These are phyloP conservation scores for Apiospora saccharicola DNA, from an alignment of 2,329 filamentous ascomycete genomes.

Conservation along the genomic window DNA sequence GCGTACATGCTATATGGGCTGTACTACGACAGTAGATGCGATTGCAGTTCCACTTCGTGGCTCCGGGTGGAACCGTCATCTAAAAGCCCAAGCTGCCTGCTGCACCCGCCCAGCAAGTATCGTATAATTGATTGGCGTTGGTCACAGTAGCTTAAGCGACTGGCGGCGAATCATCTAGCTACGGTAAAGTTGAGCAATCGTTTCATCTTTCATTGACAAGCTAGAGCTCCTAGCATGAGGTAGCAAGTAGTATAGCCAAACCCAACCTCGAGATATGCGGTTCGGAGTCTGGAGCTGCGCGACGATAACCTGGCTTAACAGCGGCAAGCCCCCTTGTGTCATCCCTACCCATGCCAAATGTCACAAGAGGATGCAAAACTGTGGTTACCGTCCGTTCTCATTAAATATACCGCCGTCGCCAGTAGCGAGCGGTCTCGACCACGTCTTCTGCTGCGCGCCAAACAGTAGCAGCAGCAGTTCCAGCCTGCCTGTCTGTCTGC, in stretches of 20 bases:
- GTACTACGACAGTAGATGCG: conserved; percentile 6
- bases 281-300: neutral
- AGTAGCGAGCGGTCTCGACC: neutral
- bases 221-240: neutral
- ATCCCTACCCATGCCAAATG: neutral
- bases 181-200: neutral
- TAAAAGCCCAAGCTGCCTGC: conserved; percentile 13
- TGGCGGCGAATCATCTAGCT: neutral
- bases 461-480: neutral
- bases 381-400: neutral
- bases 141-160: conserved; percentile 16
- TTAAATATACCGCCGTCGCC: conserved; percentile 9
- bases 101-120: neutral
- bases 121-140: neutral
- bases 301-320: neutral
- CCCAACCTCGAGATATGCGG: neutral
- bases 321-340: neutral
- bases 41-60: conserved; percentile 17
- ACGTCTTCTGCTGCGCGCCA: neutral
- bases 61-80: conserved; percentile 9
- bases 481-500: neutral
- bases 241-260: neutral
- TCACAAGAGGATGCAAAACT: neutral
- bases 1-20: conserved; percentile 12
- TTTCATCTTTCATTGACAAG: conserved; percentile 16